Evolutionary conservation across 345 rosid genomes (phyloP), one percentile per base, ranked within the genome.

Genomic region (Moricandia moricandioides): DNA sequence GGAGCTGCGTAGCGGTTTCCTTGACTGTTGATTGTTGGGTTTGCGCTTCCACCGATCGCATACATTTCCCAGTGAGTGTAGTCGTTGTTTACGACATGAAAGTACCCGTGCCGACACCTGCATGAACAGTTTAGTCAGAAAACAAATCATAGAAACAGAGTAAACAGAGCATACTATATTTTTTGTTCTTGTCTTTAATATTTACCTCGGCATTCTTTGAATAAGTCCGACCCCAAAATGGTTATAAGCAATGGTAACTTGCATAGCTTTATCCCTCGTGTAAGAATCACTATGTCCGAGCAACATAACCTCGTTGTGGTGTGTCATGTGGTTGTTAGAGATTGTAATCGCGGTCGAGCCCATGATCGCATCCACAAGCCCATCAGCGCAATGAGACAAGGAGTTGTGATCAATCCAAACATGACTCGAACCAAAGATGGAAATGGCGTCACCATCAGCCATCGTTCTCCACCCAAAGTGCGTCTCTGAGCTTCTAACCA

Each of bases 11-110:
- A 93, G 67, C 98, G 83, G 84, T 93, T 93, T 26, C 93, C 98
- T 85, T 93, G 98, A 73, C 98, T 93, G 82, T 91, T 93, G 80
- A 91, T 93, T 58, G 98, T 93, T 24, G 98, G 98, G 13, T 71
- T 55, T 45, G 97, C 98, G 62, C 98, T 91, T 73, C 98, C 98
- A 62, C 98, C 98, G 47, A 93, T 93, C 12, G 98, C 98, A 70
- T 93, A 93, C 98, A 93, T 93, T 74, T 89, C 96, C 98, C 98
- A 93, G 83, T 93, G 98, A 68, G 98, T 93, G 77, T 93, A 93
- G 80, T 93, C 98, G 62, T 93, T 93, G 92, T 93, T 93, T 61
- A 93, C 97, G 39, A 93, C 97, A 61, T 93, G 98, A 87, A 93
- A 93, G 35, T 91, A 93, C 1, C 98, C 98, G 49, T 91, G 97